Base-by-base conservation (phyloP, 192 early-diverging fungal species). In the Podila minutissima region DNA sequence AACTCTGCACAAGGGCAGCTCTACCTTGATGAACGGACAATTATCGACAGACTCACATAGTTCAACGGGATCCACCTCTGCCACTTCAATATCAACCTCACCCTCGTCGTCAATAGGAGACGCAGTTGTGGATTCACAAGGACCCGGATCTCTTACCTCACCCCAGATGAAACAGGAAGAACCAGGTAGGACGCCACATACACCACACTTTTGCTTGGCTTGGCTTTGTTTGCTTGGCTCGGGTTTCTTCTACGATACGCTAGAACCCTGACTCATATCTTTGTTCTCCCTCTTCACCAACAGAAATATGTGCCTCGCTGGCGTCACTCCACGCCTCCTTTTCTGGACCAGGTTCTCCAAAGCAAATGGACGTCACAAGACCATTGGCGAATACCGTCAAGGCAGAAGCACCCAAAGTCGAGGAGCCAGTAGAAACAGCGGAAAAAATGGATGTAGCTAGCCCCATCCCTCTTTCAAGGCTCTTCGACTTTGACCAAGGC, bases 401-500 rank as follows among this genome's bases (percentile, higher is more conserved):
- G 10, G 4, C 53, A 53, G 24, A 32, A 15, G 63, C 77, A n/a
- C 70, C 71, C 72, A 66, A 72, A 61, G 60, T 61, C 26, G 74
- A 69, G 48, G 41, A 55, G 53, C 24, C n/a, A 24, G 53, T 24
- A 55, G 53, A 26, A n/a, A 26, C 53, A 46, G 35, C 64, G 66
- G 77, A 81, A 31, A 72, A 69, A 28, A 49, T 66, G 5, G 71
- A 81, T 32, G 67, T 69, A 19, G 59, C 71, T 10, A 69, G 67
- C 22, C 77, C 77, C 6, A 81, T 81, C 51, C 77, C 77, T 19
- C 67, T 81, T 8, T 72, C 77, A 32, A 71, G 77, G 0, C 71
- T 81, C 13, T 81, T 81, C 32, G 77, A 81, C 46, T 81, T 81
- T 69, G 77, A 81, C 37, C 67, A 81, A 28, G 77, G 72, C 26